Conservation (phyloP, 2,329 filamentous ascomycete genomes). For the Colletotrichum lentis region DNA sequence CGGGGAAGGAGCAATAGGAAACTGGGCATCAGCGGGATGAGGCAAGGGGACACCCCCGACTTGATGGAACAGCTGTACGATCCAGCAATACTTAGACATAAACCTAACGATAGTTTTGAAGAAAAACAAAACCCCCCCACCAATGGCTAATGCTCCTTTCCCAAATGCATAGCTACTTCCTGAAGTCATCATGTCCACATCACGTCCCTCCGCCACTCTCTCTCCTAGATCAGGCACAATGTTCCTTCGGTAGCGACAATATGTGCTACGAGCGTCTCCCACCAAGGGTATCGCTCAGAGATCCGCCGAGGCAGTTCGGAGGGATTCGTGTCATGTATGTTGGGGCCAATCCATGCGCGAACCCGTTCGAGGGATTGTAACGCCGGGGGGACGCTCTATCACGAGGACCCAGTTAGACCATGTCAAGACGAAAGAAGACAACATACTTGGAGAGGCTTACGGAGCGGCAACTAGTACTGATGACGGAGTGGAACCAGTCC, state of each 20-base stretch:
- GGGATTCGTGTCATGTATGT: slow-evolving; percentile 38
- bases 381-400: slow-evolving; percentile 53
- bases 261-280: slow-evolving; percentile 50
- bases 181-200: background rate
- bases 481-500: slow-evolving; percentile 50
- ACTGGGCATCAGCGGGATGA: too few relatives aligned
- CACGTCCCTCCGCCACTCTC: background rate
- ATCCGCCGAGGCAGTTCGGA: slow-evolving; percentile 41
- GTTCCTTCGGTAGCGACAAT: slow-evolving; percentile 48
- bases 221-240: slow-evolving; percentile 50
- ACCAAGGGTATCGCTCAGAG: slow-evolving; percentile 49
- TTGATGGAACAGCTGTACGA: too few relatives aligned
- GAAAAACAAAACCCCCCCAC: too few relatives aligned
- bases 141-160: background rate
- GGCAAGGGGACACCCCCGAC: background rate
- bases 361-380: slow-evolving; percentile 47
- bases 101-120: background rate
- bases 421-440: background rate
- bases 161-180: background rate
- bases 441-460: slow-evolving; percentile 44
- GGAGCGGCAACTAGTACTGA: slow-evolving; percentile 50
- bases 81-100: too few relatives aligned
- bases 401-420: background rate
- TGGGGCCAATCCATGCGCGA: slow-evolving; percentile 48
- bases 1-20: background rate